Percentiles rank a stretch among this genome's conserved stretches.
Evolutionary conservation across 371 early-diverging fungal species (phyloP).

Genomic region (Nematocida sp.): DNA sequence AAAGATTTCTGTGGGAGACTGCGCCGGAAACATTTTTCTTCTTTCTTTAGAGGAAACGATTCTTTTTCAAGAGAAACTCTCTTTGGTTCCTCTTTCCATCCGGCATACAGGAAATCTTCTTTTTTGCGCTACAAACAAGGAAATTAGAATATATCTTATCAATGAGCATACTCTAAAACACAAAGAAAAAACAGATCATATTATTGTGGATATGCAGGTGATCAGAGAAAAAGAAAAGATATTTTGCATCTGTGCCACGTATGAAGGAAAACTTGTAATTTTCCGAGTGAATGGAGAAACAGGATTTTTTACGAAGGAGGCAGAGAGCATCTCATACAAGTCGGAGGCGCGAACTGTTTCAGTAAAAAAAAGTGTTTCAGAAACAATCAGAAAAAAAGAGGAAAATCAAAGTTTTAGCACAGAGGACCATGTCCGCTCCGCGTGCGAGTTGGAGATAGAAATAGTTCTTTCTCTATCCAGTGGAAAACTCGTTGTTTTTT

Average conservation of each 20-base stretch:
- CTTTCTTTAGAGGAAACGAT: background rate
- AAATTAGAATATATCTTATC: background rate
- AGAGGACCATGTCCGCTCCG: too few relatives aligned
- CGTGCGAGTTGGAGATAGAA: too few relatives aligned
- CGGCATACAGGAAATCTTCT: background rate
- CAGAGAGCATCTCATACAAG: slow-evolving; percentile 5
- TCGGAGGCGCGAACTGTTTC: background rate
- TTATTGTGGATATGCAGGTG: background rate
- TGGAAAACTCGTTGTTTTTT: slow-evolving; percentile 15
- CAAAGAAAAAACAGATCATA: background rate
- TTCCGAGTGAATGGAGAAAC: background rate
- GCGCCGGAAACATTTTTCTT: background rate
- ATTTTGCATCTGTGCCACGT: background rate
- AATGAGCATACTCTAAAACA: background rate
- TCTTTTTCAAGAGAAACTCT: background rate
- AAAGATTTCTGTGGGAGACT: background rate
- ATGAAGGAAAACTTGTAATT: background rate
- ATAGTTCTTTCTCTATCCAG: slow-evolving; percentile 1
- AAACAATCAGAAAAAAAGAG: too few relatives aligned
- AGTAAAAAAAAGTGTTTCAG: background rate
- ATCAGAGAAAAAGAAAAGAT: background rate
- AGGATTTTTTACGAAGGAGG: background rate
- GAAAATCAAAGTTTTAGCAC: too few relatives aligned
- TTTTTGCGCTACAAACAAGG: background rate
- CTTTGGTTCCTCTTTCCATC: background rate